Evolutionary conservation across 257 asterid genomes (phyloP).

Genomic region (Penstemon newberryi): DNA sequence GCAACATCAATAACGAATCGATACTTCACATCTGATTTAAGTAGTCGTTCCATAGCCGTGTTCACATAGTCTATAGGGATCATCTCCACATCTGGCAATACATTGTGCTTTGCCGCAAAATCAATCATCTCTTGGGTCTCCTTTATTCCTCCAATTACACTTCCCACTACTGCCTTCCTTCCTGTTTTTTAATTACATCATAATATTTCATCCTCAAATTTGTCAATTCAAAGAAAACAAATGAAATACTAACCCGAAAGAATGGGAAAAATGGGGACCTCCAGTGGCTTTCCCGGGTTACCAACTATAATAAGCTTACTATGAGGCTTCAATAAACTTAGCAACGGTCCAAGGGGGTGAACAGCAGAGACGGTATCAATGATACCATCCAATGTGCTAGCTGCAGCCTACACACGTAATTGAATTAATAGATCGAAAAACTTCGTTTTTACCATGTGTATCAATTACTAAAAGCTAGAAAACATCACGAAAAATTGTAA

Average conservation of each 20-base stretch:
- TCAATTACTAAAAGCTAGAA: too few relatives aligned
- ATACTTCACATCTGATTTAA: conserved; percentile 42
- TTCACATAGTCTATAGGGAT: conserved; percentile 46
- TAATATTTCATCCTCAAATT: neutral
- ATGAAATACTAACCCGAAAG: conserved; percentile 17
- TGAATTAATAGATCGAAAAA: too few relatives aligned
- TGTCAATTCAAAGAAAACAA: too few relatives aligned
- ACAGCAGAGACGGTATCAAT: conserved; percentile 39
- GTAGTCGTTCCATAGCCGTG: conserved; percentile 49
- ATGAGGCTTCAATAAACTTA: conserved; percentile 31
- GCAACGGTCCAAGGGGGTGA: conserved; percentile 29
- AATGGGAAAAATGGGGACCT: conserved; percentile 30
- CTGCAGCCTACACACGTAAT: conserved; percentile 1
- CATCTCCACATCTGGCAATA: conserved; percentile 44
- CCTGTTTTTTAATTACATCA: conserved; percentile 12
- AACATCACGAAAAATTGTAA: too few relatives aligned
- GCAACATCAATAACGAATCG: conserved; percentile 45
- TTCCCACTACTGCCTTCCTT: conserved; percentile 38
- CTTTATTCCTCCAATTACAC: conserved; percentile 42
- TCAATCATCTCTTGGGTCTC: conserved; percentile 52
- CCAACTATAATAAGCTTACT: conserved; percentile 39
- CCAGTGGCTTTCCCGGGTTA: conserved; percentile 30
- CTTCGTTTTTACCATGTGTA: too few relatives aligned
- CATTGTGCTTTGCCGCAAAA: conserved; percentile 39
- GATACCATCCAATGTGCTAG: conserved; percentile 38